A percentile compares a stretch with the other conserved stretches of the same genome.
These are phyloP conservation scores for Fusarium sp. DNA, from an alignment of 2,329 filamentous ascomycete genomes.

Conservation along the genomic window DNA sequence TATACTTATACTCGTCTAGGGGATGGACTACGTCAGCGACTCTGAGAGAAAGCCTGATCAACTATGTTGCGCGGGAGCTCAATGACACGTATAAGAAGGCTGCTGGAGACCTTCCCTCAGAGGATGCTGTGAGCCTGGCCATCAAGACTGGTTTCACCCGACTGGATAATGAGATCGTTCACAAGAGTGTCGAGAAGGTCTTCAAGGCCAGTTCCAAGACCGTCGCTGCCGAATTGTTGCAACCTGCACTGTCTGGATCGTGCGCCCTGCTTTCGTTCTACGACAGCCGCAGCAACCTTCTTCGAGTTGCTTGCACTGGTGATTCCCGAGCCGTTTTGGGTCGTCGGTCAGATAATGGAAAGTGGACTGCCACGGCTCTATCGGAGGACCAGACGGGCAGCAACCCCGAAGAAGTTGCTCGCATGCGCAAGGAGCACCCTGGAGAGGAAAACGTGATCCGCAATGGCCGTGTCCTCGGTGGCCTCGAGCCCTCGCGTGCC, in stretches of 20 bases:
- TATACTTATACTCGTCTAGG: constrained; percentile 54
- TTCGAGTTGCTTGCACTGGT: constrained; percentile 94
- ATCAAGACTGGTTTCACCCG: constrained; percentile 92
- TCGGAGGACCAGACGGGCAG: constrained; percentile 94
- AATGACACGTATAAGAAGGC: constrained; percentile 88
- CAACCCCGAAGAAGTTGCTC: constrained; percentile 82
- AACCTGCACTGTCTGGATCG: constrained; percentile 93
- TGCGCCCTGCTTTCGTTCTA: constrained; percentile 97
- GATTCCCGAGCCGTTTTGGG: constrained; percentile 96
- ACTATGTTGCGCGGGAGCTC: constrained; percentile 89
- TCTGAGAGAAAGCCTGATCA: constrained; percentile 88
- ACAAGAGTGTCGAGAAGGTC: constrained; percentile 91
- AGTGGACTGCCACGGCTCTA: constrained; percentile 90
- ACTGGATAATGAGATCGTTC: constrained; percentile 91
- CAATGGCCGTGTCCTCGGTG: constrained; percentile 89
- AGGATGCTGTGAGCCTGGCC: constrained; percentile 84
- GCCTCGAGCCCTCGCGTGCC: constrained; percentile 89
- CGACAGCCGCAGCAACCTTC: constrained; percentile 82
- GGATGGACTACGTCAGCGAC: constrained; percentile 99
- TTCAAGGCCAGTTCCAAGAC: constrained; percentile 87
- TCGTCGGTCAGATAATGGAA: constrained; percentile 76
- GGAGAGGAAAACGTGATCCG: constrained; percentile 86
- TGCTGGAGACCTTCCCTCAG: constrained; percentile 67
- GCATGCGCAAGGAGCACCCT: constrained; percentile 85
- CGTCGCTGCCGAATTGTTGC: constrained; percentile 89